Percentiles rank a stretch among this genome's conserved stretches.
phyloP scores from a whole-genome alignment of 75 land plant species.

The Picea sitchensis region DNA sequence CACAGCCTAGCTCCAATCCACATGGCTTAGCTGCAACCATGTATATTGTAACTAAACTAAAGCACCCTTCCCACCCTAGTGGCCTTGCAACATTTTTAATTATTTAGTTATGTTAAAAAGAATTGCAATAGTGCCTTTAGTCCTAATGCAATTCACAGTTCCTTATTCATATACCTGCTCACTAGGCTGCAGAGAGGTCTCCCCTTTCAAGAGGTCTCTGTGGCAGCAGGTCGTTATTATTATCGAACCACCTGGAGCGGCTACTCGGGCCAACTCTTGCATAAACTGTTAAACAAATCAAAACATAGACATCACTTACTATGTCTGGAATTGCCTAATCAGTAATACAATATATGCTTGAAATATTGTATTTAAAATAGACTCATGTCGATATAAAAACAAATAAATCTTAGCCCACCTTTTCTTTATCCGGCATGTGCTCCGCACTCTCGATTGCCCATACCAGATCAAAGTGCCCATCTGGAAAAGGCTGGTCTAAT shows the following conservation, averaged over 20 bases:
- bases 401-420: constrained; percentile 35
- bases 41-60: no score
- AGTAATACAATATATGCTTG: no score
- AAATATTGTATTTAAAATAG: no score
- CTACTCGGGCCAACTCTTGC: constrained; percentile 77
- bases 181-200: constrained; percentile 23
- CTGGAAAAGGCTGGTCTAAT: constrained; percentile 84
- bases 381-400: background rate
- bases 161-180: constrained; percentile 84
- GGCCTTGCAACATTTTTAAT: no score
- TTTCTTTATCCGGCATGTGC: constrained; percentile 97
- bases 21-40: constrained; percentile 28
- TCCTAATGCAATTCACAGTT: no score
- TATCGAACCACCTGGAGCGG: constrained; percentile 88
- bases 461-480: constrained; percentile 83
- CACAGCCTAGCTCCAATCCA: no score
- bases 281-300: constrained; percentile 52
- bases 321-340: no score
- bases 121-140: no score
- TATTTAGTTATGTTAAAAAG: no score
- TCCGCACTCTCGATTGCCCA: constrained; percentile 99
- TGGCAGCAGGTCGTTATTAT: constrained; percentile 98
- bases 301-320: no score
- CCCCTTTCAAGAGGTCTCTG: constrained; percentile 72
- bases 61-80: no score